A percentile compares a stretch with the other conserved stretches of the same genome.
Evolutionary conservation across 2,329 filamentous ascomycete genomes (phyloP).

Genomic region (Nigrograna mackinnonii): DNA sequence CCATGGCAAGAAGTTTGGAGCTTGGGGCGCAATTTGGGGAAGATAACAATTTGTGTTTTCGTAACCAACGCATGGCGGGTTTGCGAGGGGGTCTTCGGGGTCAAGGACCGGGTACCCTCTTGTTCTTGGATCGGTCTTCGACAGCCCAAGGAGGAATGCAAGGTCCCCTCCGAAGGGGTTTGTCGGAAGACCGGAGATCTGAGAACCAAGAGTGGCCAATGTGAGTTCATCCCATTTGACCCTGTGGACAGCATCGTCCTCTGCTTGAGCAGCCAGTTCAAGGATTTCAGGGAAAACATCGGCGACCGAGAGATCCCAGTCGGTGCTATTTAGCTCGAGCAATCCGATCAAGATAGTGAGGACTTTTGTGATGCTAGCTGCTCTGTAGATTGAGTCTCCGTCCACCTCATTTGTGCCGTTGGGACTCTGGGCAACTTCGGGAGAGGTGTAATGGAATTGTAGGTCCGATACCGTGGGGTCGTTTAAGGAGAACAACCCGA

Average conservation of each 20-base stretch:
- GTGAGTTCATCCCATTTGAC: constrained; percentile 34
- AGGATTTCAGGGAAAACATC: constrained; percentile 29
- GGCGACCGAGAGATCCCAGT: constrained; percentile 37
- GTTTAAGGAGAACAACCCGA: constrained; percentile 44
- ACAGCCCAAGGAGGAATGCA: too few species aligned
- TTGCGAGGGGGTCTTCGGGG: not conserved
- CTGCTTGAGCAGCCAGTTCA: constrained; percentile 2
- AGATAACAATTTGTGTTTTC: not conserved
- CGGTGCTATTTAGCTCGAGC: constrained; percentile 29
- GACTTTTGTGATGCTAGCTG: constrained; percentile 36
- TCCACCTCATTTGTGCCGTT: constrained; percentile 41
- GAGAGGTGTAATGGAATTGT: constrained; percentile 44
- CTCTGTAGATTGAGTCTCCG: constrained; percentile 44
- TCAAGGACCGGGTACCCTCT: not conserved
- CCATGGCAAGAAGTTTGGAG: constrained; percentile 48
- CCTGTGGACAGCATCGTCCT: constrained; percentile 20
- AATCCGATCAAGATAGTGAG: constrained; percentile 42
- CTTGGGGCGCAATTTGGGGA: not conserved
- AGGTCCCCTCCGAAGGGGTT: constrained; percentile 7
- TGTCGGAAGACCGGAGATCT: constrained; percentile 31
- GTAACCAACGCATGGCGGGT: not conserved
- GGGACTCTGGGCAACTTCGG: constrained; percentile 28
- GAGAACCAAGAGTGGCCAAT: constrained; percentile 26
- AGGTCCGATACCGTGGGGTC: constrained; percentile 32
- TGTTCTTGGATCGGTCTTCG: not conserved